These are phyloP conservation scores for Limonium bicolor DNA, from an alignment of 148 eudicot genomes.

Conservation along the genomic window DNA sequence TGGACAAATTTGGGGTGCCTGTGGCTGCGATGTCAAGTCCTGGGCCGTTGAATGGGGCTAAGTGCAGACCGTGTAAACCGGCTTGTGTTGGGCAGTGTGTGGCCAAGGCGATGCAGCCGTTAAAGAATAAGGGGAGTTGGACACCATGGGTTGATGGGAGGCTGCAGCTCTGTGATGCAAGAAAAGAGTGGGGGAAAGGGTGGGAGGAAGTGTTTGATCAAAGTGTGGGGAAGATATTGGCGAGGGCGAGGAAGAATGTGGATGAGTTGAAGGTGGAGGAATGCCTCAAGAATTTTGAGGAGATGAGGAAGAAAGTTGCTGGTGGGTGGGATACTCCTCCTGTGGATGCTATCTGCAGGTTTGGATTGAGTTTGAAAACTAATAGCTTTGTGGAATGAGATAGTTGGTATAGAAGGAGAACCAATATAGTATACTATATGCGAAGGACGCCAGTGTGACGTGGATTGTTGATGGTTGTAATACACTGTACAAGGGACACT, in stretches of 20 bases:
- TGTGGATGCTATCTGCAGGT: constrained; percentile 37
- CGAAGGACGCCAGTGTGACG: too few relatives aligned
- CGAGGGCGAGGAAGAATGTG: constrained; percentile 28
- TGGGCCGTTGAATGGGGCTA: constrained; percentile 75
- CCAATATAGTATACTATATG: too few relatives aligned
- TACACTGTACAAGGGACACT: too few relatives aligned
- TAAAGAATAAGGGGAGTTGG: constrained; percentile 69
- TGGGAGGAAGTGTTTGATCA: constrained; percentile 62
- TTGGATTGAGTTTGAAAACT: too few relatives aligned
- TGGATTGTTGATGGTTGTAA: too few relatives aligned
- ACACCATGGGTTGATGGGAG: constrained; percentile 36
- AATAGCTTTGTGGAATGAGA: too few relatives aligned
- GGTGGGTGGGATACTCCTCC: constrained; percentile 58
- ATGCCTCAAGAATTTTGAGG: constrained; percentile 51
- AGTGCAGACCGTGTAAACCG: constrained; percentile 78
- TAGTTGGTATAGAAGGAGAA: too few relatives aligned
- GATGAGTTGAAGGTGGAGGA: constrained; percentile 22
- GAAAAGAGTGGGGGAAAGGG: constrained; percentile 50
- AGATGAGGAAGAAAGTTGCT: constrained; percentile 26
- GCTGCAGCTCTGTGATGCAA: constrained; percentile 59
- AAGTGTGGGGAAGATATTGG: constrained; percentile 28
- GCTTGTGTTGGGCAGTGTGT: constrained; percentile 37
- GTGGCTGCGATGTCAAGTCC: constrained; percentile 62
- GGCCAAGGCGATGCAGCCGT: constrained; percentile 26
- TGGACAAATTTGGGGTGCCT: constrained; percentile 40